A percentile compares a stretch with the other conserved stretches of the same genome.
phyloP scores from a whole-genome alignment of 208 protist genomes.

The Trypanosoma cruzi region DNA sequence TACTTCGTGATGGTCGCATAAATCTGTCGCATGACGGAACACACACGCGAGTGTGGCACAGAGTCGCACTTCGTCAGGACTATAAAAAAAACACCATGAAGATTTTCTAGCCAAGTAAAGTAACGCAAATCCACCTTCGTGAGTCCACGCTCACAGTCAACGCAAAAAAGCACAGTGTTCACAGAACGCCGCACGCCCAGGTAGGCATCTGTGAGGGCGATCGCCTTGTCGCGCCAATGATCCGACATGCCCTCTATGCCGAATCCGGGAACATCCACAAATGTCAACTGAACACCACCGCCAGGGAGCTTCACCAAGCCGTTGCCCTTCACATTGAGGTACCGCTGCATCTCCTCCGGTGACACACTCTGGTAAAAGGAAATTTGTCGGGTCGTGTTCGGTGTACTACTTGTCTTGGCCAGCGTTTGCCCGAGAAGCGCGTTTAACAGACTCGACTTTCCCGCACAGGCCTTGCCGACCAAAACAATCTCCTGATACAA shows the following conservation, averaged over 20 bases:
- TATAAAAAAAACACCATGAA: constrained; percentile 88
- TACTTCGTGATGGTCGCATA: constrained; percentile 88
- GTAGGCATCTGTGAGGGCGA: constrained; percentile 89
- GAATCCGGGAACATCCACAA: constrained; percentile 92
- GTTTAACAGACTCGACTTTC: constrained; percentile 91
- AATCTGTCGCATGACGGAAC: constrained; percentile 88
- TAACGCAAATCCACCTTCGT: constrained; percentile 90
- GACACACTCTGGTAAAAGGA: constrained; percentile 91
- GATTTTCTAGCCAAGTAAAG: constrained; percentile 89
- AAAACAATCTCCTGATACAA: constrained; percentile 91
- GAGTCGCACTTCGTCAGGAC: constrained; percentile 92
- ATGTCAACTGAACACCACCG: constrained; percentile 85
- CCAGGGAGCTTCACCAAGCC: constrained; percentile 87
- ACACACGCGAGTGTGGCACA: constrained; percentile 86
- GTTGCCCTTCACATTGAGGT: constrained; percentile 65
- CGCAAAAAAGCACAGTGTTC: constrained; percentile 91
- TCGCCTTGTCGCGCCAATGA: constrained; percentile 83
- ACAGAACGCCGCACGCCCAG: constrained; percentile 91
- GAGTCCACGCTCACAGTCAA: constrained; percentile 84
- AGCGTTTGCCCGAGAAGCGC: constrained; percentile 77
- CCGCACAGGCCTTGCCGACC: constrained; percentile 80
- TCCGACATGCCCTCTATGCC: constrained; percentile 92
- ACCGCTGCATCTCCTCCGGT: constrained; percentile 74
- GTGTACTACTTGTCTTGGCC: constrained; percentile 86
- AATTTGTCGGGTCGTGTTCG: constrained; percentile 84